Percentiles rank a stretch among this genome's conserved stretches.
Conservation (phyloP, 371 early-diverging fungal species). For the Mucor piriformis region DNA sequence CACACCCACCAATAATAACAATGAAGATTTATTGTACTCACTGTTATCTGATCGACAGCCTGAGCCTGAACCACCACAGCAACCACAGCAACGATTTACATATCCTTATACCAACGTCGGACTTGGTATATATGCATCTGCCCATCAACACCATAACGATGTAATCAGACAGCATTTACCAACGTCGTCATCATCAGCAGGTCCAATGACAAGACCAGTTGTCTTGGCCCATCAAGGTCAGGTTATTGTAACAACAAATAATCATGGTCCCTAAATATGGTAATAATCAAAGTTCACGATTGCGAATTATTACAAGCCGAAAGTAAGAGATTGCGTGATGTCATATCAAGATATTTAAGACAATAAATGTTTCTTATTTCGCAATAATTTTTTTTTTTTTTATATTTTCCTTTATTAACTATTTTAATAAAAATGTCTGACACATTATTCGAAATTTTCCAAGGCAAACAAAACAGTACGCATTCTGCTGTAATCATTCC, state of each 20-base stretch:
- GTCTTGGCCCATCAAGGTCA: constrained; percentile 21
- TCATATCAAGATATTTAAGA: constrained; percentile 7
- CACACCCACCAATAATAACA: constrained; percentile 4
- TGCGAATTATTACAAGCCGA: background rate
- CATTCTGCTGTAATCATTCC: constrained; percentile 50
- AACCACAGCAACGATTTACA: constrained; percentile 15
- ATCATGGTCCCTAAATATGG: background rate
- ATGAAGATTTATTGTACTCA: constrained; percentile 19
- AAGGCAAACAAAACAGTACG: constrained; percentile 15
- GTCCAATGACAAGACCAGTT: constrained; percentile 15
- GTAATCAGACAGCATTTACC: constrained; percentile 53
- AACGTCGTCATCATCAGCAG: constrained; percentile 9
- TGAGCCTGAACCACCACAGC: constrained; percentile 8
- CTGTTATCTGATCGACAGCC: constrained; percentile 19
- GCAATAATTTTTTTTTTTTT: background rate
- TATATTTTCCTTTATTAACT: background rate
- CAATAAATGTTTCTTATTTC: constrained; percentile 1
- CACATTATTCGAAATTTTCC: constrained; percentile 36
- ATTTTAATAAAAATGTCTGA: constrained; percentile 19
- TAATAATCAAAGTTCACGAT: background rate
- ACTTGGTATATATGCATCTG: constrained; percentile 56
- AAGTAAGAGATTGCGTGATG: background rate
- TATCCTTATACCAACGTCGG: constrained; percentile 49
- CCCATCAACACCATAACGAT: constrained; percentile 55
- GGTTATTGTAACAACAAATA: background rate